Evolutionary conservation across 2,329 filamentous ascomycete species (phyloP).

Genomic region (Penicillium griseofulvum): DNA sequence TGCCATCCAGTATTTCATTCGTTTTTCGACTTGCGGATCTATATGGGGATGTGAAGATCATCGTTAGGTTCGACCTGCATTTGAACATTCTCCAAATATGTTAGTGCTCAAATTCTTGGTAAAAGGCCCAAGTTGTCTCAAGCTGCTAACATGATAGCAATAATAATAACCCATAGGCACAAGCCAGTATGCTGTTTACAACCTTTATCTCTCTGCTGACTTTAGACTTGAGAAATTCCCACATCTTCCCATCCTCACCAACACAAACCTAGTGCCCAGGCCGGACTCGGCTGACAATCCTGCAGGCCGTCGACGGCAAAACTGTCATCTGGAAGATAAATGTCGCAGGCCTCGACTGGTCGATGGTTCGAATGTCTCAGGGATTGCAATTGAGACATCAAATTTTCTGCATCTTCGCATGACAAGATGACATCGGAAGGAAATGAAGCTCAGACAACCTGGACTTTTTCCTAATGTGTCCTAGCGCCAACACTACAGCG

Average conservation of each 20-base stretch:
- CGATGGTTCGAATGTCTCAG: not conserved
- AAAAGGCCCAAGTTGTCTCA: not conserved
- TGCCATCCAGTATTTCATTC: not conserved
- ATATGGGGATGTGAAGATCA: not conserved
- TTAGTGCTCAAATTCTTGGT: not conserved
- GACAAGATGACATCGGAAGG: conserved; percentile 8
- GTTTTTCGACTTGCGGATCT: not conserved
- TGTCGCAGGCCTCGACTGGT: conserved; percentile 4
- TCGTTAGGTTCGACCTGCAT: not conserved
- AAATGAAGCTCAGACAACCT: not conserved
- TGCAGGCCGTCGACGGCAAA: not conserved
- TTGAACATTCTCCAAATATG: not conserved
- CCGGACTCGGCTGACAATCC: not conserved
- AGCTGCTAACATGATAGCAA: not conserved
- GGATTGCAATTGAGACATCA: not conserved
- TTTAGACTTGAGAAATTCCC: not conserved
- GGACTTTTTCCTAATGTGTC: not conserved
- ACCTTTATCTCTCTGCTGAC: not conserved
- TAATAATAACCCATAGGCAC: not conserved
- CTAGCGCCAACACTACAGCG: not conserved
- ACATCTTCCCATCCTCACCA: not conserved
- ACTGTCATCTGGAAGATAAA: not conserved
- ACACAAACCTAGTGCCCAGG: not conserved
- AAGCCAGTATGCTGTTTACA: not conserved
- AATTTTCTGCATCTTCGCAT: conserved; percentile 5